A percentile compares a stretch with the other conserved stretches of the same genome.
These are phyloP conservation scores for Aleurites moluccanus DNA, from an alignment of 441 rosid species.

Conservation along the genomic window DNA sequence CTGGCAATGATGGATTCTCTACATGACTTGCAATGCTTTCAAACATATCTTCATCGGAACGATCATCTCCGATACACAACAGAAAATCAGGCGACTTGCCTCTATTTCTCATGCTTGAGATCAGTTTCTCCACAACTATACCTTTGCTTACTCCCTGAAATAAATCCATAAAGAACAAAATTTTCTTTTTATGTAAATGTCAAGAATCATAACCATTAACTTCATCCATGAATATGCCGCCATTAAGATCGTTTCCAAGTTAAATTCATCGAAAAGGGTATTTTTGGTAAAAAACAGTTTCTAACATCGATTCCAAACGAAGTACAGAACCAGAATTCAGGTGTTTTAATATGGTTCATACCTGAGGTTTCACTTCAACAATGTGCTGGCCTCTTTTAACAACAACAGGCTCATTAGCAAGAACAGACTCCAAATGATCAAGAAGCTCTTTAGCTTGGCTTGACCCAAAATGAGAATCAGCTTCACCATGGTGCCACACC, in stretches of 20 bases:
- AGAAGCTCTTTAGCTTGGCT: constrained; percentile 81
- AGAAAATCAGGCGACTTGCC: constrained; percentile 64
- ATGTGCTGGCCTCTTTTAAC: constrained; percentile 76
- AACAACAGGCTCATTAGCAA: constrained; percentile 78
- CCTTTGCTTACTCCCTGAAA: constrained; percentile 79
- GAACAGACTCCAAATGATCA: constrained; percentile 76
- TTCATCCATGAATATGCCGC: too few relatives aligned
- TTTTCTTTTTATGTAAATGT: not conserved
- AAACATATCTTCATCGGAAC: constrained; percentile 84
- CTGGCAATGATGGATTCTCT: constrained; percentile 37
- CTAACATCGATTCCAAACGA: not conserved
- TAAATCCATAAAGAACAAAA: constrained; percentile 4
- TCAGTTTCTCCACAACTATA: constrained; percentile 52
- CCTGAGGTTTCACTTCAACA: constrained; percentile 91
- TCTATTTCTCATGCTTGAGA: constrained; percentile 42
- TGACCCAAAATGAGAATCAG: constrained; percentile 65
- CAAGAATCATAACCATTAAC: not conserved
- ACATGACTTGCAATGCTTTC: constrained; percentile 54
- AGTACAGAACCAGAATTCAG: not conserved
- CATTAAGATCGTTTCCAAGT: too few relatives aligned
- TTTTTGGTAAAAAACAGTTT: not conserved
- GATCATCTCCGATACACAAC: constrained; percentile 82
- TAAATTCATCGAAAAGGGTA: too few relatives aligned
- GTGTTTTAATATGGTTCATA: constrained; percentile 21
- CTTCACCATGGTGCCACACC: constrained; percentile 78